Evolutionary conservation across 345 rosid species (phyloP).

Genomic region (Euphorbia peplus): DNA sequence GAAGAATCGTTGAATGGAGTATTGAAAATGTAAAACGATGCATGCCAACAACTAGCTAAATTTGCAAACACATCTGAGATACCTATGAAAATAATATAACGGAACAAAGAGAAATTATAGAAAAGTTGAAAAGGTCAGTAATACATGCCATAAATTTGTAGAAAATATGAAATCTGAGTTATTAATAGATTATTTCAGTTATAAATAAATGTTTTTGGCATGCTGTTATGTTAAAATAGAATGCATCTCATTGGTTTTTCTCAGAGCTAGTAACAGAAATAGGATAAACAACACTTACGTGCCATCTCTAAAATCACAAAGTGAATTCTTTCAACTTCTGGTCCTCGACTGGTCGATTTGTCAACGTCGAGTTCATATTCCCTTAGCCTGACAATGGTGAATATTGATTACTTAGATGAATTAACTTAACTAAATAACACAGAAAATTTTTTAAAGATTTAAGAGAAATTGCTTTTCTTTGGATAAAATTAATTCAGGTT

Average conservation of each 20-base stretch:
- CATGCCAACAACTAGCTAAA: background rate
- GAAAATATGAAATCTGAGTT: no score
- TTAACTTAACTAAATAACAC: background rate
- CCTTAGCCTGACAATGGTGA: slow-evolving; percentile 53
- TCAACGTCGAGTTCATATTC: slow-evolving; percentile 84
- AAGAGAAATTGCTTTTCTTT: slow-evolving; percentile 3
- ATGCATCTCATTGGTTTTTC: background rate
- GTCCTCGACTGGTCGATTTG: slow-evolving; percentile 68
- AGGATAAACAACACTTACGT: slow-evolving; percentile 51
- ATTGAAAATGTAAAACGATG: background rate
- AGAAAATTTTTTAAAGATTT: background rate
- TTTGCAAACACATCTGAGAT: background rate
- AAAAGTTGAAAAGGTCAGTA: no score
- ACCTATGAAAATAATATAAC: background rate
- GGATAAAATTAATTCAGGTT: slow-evolving; percentile 6
- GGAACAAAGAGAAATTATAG: background rate
- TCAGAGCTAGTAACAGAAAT: background rate
- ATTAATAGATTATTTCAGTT: no score
- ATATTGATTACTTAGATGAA: slow-evolving; percentile 5
- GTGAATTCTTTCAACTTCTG: slow-evolving; percentile 74
- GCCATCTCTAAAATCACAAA: slow-evolving; percentile 94
- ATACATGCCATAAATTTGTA: no score
- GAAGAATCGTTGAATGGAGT: background rate
- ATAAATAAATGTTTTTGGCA: background rate
- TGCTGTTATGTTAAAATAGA: background rate